These are phyloP conservation scores for Dryadomyces quercus-mongolicae DNA, from an alignment of 2,329 filamentous ascomycete species.

Conservation along the genomic window DNA sequence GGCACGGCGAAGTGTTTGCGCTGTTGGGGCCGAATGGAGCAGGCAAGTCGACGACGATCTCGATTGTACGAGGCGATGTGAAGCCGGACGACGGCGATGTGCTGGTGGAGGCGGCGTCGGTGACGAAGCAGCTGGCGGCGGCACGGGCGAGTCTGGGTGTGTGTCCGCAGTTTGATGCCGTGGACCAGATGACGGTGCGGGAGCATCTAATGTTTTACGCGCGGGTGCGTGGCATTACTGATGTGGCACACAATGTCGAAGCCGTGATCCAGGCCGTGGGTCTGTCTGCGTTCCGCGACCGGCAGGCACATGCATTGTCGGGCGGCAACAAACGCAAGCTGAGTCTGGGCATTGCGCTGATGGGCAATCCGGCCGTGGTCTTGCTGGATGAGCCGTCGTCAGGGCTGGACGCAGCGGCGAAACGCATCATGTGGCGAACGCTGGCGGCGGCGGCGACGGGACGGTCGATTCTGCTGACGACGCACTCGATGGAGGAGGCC, in stretches of 20 bases:
- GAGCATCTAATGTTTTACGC: conserved; percentile 88
- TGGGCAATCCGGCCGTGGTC: conserved; percentile 81
- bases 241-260: conserved; percentile 65
- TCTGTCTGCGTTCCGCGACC: conserved; percentile 53
- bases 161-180: conserved; percentile 77
- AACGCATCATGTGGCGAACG: conserved; percentile 88
- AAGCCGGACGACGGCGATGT: conserved; percentile 69
- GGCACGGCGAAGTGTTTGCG: conserved; percentile 73
- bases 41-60: conserved; percentile 84
- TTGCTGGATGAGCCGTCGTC: conserved; percentile 82
- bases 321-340: conserved; percentile 94
- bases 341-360: conserved; percentile 76
- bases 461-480: conserved; percentile 76
- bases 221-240: conserved; percentile 62
- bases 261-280: conserved; percentile 75
- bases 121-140: conserved; percentile 56
- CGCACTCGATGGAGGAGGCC: conserved; percentile 92
- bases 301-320: conserved; percentile 69
- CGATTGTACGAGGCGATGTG: conserved; percentile 78
- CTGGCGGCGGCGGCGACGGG: conserved; percentile 61
- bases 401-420: conserved; percentile 81
- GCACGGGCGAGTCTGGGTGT: conserved; percentile 77
- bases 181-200: conserved; percentile 80
- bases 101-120: conserved; percentile 65
- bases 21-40: conserved; percentile 85